A percentile compares a stretch with the other conserved stretches of the same genome.
Conservation (phyloP, 129 eudicot genomes). For the Daucus carota region DNA sequence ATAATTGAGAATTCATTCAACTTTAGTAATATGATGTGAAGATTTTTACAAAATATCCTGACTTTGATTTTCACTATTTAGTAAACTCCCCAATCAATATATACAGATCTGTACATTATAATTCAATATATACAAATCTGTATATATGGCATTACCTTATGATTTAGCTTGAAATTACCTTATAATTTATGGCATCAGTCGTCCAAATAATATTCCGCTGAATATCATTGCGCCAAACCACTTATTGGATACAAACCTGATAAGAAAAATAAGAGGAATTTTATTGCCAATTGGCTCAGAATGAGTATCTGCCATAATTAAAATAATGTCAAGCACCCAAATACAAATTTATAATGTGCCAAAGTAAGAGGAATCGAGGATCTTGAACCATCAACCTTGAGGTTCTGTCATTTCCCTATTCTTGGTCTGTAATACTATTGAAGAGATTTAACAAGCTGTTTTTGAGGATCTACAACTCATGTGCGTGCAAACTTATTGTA, state of each 20-base stretch:
- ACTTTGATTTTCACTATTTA: too few relatives aligned
- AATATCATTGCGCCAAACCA: slow-evolving; percentile 22
- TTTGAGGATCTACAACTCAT: background rate
- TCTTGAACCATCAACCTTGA: background rate
- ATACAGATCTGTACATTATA: too few relatives aligned
- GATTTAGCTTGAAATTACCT: background rate
- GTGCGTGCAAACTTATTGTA: background rate
- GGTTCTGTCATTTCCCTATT: background rate
- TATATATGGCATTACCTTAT: too few relatives aligned
- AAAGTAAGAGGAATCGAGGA: background rate
- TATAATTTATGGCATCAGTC: slow-evolving; percentile 22
- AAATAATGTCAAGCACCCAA: background rate
- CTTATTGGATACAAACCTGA: slow-evolving; percentile 63
- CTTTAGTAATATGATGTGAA: too few relatives aligned
- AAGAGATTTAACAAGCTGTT: background rate
- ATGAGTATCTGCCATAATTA: background rate
- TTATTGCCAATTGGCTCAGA: background rate
- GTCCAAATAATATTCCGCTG: slow-evolving; percentile 70
- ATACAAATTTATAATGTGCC: background rate
- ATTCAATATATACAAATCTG: too few relatives aligned
- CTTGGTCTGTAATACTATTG: background rate
- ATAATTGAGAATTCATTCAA: background rate
- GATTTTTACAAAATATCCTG: background rate
- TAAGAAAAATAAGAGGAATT: slow-evolving; percentile 8
- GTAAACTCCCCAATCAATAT: too few relatives aligned